Evolutionary conservation across 257 asterid species (phyloP).

Genomic region (Solanum arcanum): DNA sequence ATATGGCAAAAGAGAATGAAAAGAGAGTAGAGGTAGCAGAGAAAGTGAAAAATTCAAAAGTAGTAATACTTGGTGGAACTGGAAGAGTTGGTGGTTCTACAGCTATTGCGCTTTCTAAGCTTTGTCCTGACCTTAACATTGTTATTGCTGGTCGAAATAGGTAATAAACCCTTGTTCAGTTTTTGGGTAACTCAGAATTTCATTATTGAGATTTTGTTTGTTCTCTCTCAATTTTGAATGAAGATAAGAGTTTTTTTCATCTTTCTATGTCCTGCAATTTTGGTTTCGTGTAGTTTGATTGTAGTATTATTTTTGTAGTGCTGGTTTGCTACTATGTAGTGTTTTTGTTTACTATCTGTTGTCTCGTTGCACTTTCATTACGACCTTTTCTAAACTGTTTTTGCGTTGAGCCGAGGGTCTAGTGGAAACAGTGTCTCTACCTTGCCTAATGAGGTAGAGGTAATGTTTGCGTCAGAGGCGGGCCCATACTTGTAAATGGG

Average conservation of each 20-base stretch:
- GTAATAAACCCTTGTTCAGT: conserved; percentile 11
- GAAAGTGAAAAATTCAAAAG: conserved; percentile 41
- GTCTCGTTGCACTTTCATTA: too few relatives aligned
- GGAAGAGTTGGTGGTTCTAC: conserved; percentile 99
- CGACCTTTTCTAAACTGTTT: neutral
- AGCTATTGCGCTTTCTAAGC: conserved; percentile 64
- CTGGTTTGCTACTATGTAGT: too few relatives aligned
- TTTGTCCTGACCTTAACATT: conserved; percentile 59
- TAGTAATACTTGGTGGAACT: conserved; percentile 82
- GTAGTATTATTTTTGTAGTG: neutral
- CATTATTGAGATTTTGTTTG: neutral
- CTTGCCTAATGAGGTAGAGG: neutral
- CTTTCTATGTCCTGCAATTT: neutral
- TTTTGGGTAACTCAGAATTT: neutral
- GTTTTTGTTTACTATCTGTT: neutral
- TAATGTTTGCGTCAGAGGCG: neutral
- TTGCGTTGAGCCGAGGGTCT: neutral
- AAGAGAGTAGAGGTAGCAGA: conserved; percentile 36
- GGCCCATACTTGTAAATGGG: too few relatives aligned
- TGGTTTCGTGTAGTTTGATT: neutral
- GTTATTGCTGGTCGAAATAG: conserved; percentile 76
- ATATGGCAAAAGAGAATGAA: conserved; percentile 12
- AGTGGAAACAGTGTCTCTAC: too few relatives aligned
- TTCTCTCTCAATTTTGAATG: neutral
- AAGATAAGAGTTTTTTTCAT: neutral